A percentile compares a stretch with the other conserved stretches of the same genome.
Conservation (phyloP, 805 yeast genomes). For the Grigorovia transvaalensis region DNA sequence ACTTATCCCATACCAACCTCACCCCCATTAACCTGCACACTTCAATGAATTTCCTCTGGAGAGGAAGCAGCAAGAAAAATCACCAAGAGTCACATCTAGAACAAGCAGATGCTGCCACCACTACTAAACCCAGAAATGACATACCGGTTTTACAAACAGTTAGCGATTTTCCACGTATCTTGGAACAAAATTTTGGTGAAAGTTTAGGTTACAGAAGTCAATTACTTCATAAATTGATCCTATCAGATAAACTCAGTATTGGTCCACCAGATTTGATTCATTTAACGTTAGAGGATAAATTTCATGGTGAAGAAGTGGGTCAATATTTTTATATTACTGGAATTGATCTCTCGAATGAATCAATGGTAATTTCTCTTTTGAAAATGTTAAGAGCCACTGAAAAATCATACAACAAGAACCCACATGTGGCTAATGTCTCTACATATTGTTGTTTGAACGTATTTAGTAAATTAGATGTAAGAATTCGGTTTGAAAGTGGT, state of each 20-base stretch:
- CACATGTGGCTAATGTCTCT: conserved; percentile 19
- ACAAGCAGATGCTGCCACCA: neutral
- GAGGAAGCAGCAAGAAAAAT: neutral
- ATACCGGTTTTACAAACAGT: conserved; percentile 1
- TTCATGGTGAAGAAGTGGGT: conserved; percentile 37
- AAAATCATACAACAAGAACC: conserved; percentile 1
- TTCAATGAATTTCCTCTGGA: conserved; percentile 11
- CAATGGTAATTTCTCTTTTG: conserved; percentile 39
- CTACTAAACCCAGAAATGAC: neutral
- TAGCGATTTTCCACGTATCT: conserved; percentile 19
- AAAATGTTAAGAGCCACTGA: conserved; percentile 28
- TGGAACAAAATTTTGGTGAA: conserved; percentile 25
- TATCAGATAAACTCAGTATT: conserved; percentile 30
- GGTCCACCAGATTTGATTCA: conserved; percentile 66
- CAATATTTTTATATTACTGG: conserved; percentile 41
- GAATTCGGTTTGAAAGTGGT: conserved; percentile 42
- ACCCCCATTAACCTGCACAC: neutral
- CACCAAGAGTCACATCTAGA: neutral
- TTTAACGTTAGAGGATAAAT: conserved; percentile 34
- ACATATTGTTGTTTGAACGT: conserved; percentile 66
- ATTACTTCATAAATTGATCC: conserved; percentile 11
- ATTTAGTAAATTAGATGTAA: conserved; percentile 61
- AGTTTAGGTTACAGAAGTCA: conserved; percentile 21
- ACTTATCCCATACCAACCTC: too few relatives aligned
- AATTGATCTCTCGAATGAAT: conserved; percentile 35